phyloP scores from a whole-genome alignment of 2,329 filamentous ascomycete species.

The Herpotrichia juniperi region DNA sequence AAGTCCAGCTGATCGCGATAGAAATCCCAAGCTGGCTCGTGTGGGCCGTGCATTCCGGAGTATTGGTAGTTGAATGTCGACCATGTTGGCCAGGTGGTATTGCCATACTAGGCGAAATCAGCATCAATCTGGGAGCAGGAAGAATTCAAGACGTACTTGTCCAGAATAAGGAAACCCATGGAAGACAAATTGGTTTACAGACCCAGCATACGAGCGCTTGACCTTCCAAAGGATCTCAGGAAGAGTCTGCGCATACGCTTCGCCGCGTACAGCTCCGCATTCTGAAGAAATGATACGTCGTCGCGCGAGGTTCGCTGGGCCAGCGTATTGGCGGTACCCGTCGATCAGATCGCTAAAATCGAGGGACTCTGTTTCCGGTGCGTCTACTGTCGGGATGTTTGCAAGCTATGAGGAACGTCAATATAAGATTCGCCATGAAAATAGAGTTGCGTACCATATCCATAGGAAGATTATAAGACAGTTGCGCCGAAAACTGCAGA shows the following conservation, averaged over 20 bases:
- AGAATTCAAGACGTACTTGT: slow-evolving; percentile 8
- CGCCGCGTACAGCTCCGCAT: slow-evolving; percentile 31
- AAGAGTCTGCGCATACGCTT: slow-evolving; percentile 34
- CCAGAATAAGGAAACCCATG: slow-evolving; percentile 53
- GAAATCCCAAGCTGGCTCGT: slow-evolving; percentile 51
- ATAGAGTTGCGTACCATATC: slow-evolving; percentile 42
- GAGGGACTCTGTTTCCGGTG: slow-evolving; percentile 51
- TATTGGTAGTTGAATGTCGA: slow-evolving; percentile 52
- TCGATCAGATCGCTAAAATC: slow-evolving; percentile 47
- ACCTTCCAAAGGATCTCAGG: slow-evolving; percentile 32
- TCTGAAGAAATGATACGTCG: slow-evolving; percentile 48
- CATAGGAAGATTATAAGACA: slow-evolving; percentile 51
- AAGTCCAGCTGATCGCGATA: slow-evolving; percentile 47
- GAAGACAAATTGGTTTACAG: slow-evolving; percentile 36
- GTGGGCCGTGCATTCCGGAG: slow-evolving; percentile 49
- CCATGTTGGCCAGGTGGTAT: slow-evolving; percentile 58
- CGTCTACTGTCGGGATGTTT: slow-evolving; percentile 46
- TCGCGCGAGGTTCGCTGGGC: slow-evolving; percentile 47
- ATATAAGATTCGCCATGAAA: neutral
- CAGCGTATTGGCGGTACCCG: slow-evolving; percentile 48
- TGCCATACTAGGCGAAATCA: slow-evolving; percentile 36
- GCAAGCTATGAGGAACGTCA: slow-evolving; percentile 13
- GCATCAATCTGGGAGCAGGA: neutral
- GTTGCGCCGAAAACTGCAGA: slow-evolving; percentile 47
- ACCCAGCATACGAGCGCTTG: slow-evolving; percentile 14